Conservation (phyloP, 1,139 yeast species). For the Suhomyces guaymorum region DNA sequence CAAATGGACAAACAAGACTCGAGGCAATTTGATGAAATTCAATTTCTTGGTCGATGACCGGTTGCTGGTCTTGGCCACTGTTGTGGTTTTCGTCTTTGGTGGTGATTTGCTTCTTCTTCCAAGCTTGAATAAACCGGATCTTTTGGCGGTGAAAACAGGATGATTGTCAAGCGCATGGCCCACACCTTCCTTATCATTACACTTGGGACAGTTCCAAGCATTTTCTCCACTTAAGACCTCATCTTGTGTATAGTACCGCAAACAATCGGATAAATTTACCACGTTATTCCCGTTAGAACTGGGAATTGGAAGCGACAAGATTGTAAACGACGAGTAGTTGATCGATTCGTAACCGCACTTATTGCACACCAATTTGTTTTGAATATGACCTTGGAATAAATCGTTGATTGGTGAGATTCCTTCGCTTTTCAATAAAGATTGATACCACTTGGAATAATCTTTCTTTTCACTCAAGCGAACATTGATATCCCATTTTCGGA, state of each 20-base stretch:
- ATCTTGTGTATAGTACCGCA: constrained; percentile 64
- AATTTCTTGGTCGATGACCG: constrained; percentile 53
- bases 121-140: constrained; percentile 38
- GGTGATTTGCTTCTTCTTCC: constrained; percentile 41
- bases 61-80: neutral
- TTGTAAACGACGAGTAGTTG: constrained; percentile 62
- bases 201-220: constrained; percentile 78
- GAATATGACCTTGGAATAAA: constrained; percentile 67
- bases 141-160: constrained; percentile 37
- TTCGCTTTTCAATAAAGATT: constrained; percentile 48
- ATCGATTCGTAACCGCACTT: constrained; percentile 62
- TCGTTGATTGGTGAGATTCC: constrained; percentile 69
- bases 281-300: constrained; percentile 26
- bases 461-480: constrained; percentile 36
- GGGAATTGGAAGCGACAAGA: constrained; percentile 69
- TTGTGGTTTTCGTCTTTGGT: constrained; percentile 20
- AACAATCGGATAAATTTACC: constrained; percentile 59
- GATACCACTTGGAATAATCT: constrained; percentile 64
- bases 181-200: constrained; percentile 30
- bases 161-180: constrained; percentile 32
- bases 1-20: constrained; percentile 62
- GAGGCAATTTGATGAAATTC: constrained; percentile 64
- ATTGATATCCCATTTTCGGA: constrained; percentile 36
- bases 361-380: constrained; percentile 61
- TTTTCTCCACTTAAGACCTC: constrained; percentile 71